These are phyloP conservation scores for Petrea volubilis DNA, from an alignment of 257 asterid species.

Conservation along the genomic window DNA sequence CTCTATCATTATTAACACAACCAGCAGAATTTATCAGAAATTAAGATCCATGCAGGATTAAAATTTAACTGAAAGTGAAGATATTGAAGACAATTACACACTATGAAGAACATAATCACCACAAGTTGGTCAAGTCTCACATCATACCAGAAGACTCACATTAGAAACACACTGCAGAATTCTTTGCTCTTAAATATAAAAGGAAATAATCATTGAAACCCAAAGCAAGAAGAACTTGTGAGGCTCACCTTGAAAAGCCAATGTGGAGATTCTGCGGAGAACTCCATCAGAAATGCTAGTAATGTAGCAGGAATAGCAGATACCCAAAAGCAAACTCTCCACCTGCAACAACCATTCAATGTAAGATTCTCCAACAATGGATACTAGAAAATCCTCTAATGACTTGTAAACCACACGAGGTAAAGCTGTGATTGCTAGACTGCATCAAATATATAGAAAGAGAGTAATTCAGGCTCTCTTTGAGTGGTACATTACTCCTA, in stretches of 20 bases:
- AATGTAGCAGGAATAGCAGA: conserved; percentile 82
- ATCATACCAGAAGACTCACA: conserved; percentile 2
- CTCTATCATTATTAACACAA: conserved; percentile 5
- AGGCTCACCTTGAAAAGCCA: conserved; percentile 87
- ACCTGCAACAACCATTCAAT: conserved; percentile 51
- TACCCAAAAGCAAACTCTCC: conserved; percentile 97
- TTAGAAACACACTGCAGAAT: background rate
- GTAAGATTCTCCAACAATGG: conserved; percentile 2
- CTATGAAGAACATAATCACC: background rate
- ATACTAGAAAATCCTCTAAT: background rate
- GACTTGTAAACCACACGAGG: conserved; percentile 15
- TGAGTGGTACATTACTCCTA: background rate
- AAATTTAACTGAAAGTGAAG: conserved; percentile 1
- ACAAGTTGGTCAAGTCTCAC: background rate
- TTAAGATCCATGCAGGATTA: background rate
- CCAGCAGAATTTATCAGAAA: conserved; percentile 9
- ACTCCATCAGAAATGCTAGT: conserved; percentile 74
- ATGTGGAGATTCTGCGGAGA: conserved; percentile 87
- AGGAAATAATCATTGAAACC: conserved; percentile 4
- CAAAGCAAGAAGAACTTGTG: conserved; percentile 11
- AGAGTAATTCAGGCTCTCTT: conserved; percentile 10
- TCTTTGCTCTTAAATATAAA: background rate
- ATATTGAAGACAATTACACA: background rate
- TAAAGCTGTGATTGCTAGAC: conserved; percentile 14
- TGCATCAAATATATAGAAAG: background rate